These are phyloP conservation scores for Citrus hindsii DNA, from an alignment of 345 rosid genomes.

Conservation along the genomic window DNA sequence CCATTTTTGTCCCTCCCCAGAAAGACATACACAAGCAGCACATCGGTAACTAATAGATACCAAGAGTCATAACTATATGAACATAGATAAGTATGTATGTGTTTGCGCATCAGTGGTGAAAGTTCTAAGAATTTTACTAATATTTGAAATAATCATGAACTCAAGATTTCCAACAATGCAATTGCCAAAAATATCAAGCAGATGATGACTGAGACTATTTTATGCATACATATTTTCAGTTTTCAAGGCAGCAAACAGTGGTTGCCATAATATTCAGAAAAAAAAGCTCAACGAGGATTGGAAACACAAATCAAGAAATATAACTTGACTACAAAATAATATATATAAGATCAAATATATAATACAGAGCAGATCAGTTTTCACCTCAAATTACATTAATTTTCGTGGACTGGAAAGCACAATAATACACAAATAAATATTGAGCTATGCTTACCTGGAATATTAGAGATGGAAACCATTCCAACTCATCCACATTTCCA, in stretches of 20 bases:
- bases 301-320: neutral
- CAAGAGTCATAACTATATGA: neutral
- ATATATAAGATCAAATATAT: neutral
- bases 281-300: neutral
- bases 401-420: neutral
- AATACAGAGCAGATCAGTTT: neutral
- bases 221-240: neutral
- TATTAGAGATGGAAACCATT: slow-evolving; percentile 85
- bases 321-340: neutral
- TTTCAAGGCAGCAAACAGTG: neutral
- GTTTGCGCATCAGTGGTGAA: neutral
- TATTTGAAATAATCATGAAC: neutral
- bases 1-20: neutral
- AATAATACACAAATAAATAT: neutral
- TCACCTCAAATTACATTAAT: neutral
- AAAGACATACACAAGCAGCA: neutral
- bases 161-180: neutral
- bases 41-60: neutral
- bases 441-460: slow-evolving; percentile 68
- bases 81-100: neutral
- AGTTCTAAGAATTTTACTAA: neutral
- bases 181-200: neutral
- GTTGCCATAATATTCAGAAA: neutral
- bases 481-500: slow-evolving; percentile 66
- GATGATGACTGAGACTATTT: neutral